Conservation (phyloP, 331 rosid genomes). For the Quercus phellos region DNA sequence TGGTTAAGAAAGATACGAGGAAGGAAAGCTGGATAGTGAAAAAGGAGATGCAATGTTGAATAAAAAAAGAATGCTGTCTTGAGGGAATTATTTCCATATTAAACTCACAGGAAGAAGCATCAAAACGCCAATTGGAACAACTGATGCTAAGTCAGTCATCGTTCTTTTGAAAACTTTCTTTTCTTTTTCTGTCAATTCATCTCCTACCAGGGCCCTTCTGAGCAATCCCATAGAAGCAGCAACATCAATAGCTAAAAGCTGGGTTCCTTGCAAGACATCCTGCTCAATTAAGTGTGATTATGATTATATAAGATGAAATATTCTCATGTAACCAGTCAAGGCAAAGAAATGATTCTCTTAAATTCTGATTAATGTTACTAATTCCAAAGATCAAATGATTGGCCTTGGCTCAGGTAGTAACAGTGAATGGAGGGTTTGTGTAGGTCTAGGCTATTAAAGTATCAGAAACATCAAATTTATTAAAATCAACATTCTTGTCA, state of each 20-base stretch:
- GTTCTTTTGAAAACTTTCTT: conserved; percentile 79
- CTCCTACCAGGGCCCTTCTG: conserved; percentile 74
- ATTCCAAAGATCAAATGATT: not conserved
- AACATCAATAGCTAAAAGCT: conserved; percentile 82
- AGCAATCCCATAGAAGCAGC: conserved; percentile 70
- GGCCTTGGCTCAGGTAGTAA: not conserved
- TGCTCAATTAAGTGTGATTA: conserved; percentile 26
- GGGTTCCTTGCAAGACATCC: conserved; percentile 99
- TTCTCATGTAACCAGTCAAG: not conserved
- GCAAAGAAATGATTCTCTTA: conserved; percentile 1
- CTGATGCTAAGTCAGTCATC: conserved; percentile 92
- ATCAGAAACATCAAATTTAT: not conserved
- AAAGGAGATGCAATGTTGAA: not conserved
- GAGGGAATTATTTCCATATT: not conserved
- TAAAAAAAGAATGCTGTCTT: not conserved
- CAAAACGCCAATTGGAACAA: conserved; percentile 86
- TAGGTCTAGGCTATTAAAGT: not conserved
- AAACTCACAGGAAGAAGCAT: conserved; percentile 95
- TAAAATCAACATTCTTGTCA: not conserved
- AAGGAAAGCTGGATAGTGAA: not conserved
- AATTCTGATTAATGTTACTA: not conserved
- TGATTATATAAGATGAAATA: conserved; percentile 22
- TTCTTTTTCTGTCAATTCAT: conserved; percentile 87
- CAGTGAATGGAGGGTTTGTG: not conserved
- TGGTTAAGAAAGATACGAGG: not conserved